A percentile compares a stretch with the other conserved stretches of the same genome.
Evolutionary conservation across 768 basidiomycete genomes (phyloP).

Genomic region (Rhodosporidiobolus sp.): DNA sequence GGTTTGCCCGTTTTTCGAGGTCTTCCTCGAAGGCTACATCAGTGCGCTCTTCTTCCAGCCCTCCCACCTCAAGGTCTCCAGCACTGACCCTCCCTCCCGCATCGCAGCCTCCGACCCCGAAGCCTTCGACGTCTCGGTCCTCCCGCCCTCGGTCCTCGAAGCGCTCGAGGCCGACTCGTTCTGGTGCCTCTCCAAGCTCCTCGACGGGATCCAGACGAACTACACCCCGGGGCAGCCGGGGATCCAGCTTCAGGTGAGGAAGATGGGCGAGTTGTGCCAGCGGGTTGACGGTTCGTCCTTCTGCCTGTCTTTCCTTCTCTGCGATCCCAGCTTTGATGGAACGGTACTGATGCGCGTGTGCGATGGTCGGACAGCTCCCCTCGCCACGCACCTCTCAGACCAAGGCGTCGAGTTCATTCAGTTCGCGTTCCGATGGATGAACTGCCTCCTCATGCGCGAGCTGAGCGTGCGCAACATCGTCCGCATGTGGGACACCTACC

Average conservation of each 20-base stretch:
- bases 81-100: not conserved
- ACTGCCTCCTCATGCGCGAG: conserved; percentile 95
- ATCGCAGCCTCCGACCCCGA: conserved; percentile 82
- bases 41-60: conserved; percentile 54
- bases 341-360: too few species aligned
- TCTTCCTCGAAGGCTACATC: conserved; percentile 92
- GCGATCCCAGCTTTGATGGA: too few species aligned
- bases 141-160: conserved; percentile 67
- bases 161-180: conserved; percentile 97
- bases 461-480: conserved; percentile 95
- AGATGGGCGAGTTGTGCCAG: conserved; percentile 89
- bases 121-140: conserved; percentile 70
- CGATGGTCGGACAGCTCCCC: conserved; percentile 77
- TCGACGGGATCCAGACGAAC: conserved; percentile 98
- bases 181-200: conserved; percentile 91
- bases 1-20: conserved; percentile 94
- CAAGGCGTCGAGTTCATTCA: conserved; percentile 99
- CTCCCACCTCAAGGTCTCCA: not conserved
- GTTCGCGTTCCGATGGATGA: conserved; percentile 99
- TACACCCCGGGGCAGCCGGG: conserved; percentile 96
- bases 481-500: conserved; percentile 99
- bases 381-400: conserved; percentile 77
- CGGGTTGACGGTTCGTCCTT: conserved; percentile 71
- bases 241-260: conserved; percentile 84
- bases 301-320: not conserved